These are phyloP conservation scores for Leishmania tarentolae DNA, from an alignment of 208 protist species.

Conservation along the genomic window DNA sequence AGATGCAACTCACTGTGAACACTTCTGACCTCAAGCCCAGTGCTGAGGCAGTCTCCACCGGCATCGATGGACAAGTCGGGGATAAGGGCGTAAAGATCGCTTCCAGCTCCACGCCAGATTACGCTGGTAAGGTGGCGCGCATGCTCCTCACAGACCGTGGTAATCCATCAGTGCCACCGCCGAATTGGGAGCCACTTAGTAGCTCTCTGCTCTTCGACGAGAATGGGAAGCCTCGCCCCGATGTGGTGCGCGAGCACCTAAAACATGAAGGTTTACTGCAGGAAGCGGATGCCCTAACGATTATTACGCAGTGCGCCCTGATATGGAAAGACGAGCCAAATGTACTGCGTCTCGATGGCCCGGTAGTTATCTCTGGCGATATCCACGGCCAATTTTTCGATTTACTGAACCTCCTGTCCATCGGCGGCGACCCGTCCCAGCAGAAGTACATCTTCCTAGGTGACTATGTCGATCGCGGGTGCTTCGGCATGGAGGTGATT, in stretches of 20 bases:
- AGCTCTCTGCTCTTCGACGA: conserved; percentile 55
- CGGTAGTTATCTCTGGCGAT: conserved; percentile 92
- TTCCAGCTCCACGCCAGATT: conserved; percentile 7
- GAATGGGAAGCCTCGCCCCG: conserved; percentile 43
- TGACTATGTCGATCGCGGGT: conserved; percentile 96
- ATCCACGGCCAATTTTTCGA: conserved; percentile 98
- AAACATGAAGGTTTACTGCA: conserved; percentile 70
- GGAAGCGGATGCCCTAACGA: conserved; percentile 71
- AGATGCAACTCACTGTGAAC: conserved; percentile 7
- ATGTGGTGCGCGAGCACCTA: conserved; percentile 80
- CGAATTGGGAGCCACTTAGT: conserved; percentile 75
- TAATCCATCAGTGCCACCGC: conserved; percentile 46
- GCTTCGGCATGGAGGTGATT: conserved; percentile 89
- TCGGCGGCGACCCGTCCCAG: conserved; percentile 84
- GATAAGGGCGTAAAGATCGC: background rate
- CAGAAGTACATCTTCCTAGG: conserved; percentile 97
- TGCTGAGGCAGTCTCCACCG: conserved; percentile 3
- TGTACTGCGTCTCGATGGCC: conserved; percentile 70
- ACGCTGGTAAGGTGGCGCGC: conserved; percentile 32
- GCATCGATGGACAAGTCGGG: background rate
- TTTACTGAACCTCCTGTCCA: conserved; percentile 94
- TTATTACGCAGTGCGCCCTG: conserved; percentile 69
- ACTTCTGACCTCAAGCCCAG: background rate
- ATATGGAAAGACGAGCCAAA: conserved; percentile 90
- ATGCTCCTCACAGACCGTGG: conserved; percentile 74